A percentile compares a stretch with the other conserved stretches of the same genome.
Evolutionary conservation across 2,329 filamentous ascomycete species (phyloP).

Genomic region (Fusarium sp.): DNA sequence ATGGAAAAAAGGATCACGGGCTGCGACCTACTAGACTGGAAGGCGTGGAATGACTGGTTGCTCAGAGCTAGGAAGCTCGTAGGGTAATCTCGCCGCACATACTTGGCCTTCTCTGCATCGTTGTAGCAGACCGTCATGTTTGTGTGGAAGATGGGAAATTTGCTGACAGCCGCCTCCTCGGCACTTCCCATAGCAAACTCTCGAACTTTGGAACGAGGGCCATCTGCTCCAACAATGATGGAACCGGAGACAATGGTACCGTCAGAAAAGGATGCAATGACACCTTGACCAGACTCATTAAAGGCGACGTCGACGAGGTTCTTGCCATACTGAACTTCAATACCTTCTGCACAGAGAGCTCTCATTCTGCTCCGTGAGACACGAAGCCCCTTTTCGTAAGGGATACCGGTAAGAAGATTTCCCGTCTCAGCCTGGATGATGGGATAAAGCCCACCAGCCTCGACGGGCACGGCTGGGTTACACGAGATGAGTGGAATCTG

Average conservation of each 20-base stretch:
- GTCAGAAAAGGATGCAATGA: conserved; percentile 31
- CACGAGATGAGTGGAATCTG: conserved; percentile 35
- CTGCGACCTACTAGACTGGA: conserved; percentile 34
- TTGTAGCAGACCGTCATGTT: conserved; percentile 41
- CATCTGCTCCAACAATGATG: conserved; percentile 36
- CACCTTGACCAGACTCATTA: conserved; percentile 27
- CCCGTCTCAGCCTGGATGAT: conserved; percentile 40
- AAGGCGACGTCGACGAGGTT: conserved; percentile 33
- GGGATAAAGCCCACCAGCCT: conserved; percentile 35
- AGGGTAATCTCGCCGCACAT: conserved; percentile 29
- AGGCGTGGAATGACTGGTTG: conserved; percentile 38
- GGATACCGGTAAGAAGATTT: conserved; percentile 29
- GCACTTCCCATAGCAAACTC: conserved; percentile 35
- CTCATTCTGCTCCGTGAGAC: conserved; percentile 38
- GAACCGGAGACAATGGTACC: conserved; percentile 20
- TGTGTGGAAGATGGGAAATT: conserved; percentile 41
- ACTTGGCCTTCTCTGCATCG: conserved; percentile 36
- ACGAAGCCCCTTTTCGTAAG: conserved; percentile 36
- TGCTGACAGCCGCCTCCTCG: conserved; percentile 33
- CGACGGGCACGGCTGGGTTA: conserved; percentile 34
- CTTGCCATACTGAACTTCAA: conserved; percentile 36
- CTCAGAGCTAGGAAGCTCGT: conserved; percentile 40
- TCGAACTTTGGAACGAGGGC: conserved; percentile 34
- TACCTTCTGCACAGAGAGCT: conserved; percentile 29
- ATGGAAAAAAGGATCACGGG: too few species aligned